Evolutionary conservation across 2,329 filamentous ascomycete species (phyloP).

Genomic region (Fusarium transvaalense): DNA sequence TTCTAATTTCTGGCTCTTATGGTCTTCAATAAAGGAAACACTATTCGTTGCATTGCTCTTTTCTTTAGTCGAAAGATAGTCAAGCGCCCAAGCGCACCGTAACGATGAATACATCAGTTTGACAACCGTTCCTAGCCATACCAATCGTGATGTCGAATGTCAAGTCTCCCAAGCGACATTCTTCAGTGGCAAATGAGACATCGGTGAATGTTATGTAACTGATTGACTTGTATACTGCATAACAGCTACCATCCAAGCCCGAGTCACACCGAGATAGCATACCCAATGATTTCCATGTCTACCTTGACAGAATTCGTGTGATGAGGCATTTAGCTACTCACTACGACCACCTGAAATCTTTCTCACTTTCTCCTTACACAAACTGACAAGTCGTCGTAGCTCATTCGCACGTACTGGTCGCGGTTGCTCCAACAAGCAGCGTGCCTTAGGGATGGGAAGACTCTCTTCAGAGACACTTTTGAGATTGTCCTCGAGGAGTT

Average conservation of each 20-base stretch:
- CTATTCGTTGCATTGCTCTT: slow-evolving; percentile 10
- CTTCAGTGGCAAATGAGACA: neutral
- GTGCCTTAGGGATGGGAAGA: slow-evolving; percentile 45
- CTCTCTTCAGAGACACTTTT: slow-evolving; percentile 36
- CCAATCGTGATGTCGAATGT: neutral
- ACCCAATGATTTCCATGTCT: slow-evolving; percentile 7
- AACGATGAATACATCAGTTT: slow-evolving; percentile 9
- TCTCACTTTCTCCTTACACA: slow-evolving; percentile 48
- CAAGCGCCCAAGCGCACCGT: slow-evolving; percentile 29
- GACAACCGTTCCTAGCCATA: neutral
- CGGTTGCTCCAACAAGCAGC: slow-evolving; percentile 51
- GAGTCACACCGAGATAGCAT: slow-evolving; percentile 22
- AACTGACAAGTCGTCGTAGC: slow-evolving; percentile 48
- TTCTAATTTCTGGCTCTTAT: neutral
- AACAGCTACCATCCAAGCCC: slow-evolving; percentile 23
- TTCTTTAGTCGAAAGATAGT: slow-evolving; percentile 18
- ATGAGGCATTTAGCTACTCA: slow-evolving; percentile 24
- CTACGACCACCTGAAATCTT: slow-evolving; percentile 39
- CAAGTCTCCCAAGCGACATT: neutral
- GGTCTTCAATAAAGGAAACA: slow-evolving; percentile 7
- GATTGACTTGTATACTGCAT: slow-evolving; percentile 29
- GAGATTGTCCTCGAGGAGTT: slow-evolving; percentile 15
- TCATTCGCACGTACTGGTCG: slow-evolving; percentile 50
- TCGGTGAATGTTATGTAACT: neutral
- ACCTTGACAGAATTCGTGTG: neutral